phyloP scores from a whole-genome alignment of 352 stramenopile species.

The Thraustotheca clavata region DNA sequence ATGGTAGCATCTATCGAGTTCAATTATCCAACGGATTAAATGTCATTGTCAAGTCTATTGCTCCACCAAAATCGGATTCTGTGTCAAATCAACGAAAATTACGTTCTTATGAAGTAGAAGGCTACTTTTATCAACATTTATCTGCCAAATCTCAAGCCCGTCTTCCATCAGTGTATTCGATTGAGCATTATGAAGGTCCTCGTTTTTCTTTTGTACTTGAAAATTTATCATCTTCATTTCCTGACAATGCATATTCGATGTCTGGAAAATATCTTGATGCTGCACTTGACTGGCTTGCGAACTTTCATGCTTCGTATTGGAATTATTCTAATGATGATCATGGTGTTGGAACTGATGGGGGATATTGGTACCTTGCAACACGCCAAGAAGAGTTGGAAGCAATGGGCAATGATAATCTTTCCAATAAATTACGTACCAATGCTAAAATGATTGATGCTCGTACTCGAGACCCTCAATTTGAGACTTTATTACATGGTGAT shows the following conservation, averaged over 20 bases:
- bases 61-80: not conserved
- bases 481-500: conserved; percentile 16
- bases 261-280: not conserved
- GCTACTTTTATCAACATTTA: conserved; percentile 20
- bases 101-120: conserved; percentile 17
- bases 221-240: conserved; percentile 5
- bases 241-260: conserved; percentile 6
- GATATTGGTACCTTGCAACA: conserved; percentile 21
- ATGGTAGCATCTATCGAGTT: conserved; percentile 20
- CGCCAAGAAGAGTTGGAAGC: conserved; percentile 10
- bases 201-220: conserved; percentile 19
- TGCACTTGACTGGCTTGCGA: conserved; percentile 10
- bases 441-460: not conserved
- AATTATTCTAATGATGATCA: conserved; percentile 3
- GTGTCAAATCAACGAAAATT: conserved; percentile 14
- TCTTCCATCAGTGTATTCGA: not conserved
- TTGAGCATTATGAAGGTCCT: not conserved
- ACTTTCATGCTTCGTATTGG: conserved; percentile 18
- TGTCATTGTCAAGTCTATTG: conserved; percentile 17
- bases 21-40: not conserved
- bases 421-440: not conserved
- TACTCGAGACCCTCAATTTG: not conserved
- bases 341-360: not conserved
- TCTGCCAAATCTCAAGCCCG: not conserved
- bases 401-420: not conserved